Evolutionary conservation across 2,329 filamentous ascomycete species (phyloP).

Genomic region (Penicillium sp.): DNA sequence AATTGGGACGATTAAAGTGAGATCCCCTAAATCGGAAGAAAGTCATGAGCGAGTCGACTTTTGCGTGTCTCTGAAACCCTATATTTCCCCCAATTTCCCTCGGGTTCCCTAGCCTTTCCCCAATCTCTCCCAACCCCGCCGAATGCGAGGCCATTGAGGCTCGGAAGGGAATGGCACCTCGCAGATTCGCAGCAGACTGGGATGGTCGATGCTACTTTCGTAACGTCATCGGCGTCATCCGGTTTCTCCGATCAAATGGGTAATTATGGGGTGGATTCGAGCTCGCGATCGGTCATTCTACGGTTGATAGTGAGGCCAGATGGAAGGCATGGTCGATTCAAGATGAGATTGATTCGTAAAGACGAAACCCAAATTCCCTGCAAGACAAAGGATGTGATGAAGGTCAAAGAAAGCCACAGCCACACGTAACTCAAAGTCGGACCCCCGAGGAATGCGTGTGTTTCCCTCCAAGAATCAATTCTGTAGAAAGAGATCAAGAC

Average conservation of each 20-base stretch:
- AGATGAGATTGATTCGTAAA: neutral
- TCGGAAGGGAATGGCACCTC: neutral
- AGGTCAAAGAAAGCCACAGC: neutral
- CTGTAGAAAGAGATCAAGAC: neutral
- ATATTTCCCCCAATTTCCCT: neutral
- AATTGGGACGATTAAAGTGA: neutral
- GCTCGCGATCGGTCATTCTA: neutral
- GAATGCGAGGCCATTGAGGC: conserved; percentile 4
- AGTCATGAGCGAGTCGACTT: neutral
- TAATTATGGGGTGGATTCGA: neutral
- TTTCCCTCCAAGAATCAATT: neutral
- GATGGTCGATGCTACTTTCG: conserved; percentile 17
- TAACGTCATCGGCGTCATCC: conserved; percentile 31
- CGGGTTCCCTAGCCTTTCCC: neutral
- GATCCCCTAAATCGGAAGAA: neutral
- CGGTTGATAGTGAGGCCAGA: neutral
- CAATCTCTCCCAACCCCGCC: neutral
- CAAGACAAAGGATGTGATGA: neutral
- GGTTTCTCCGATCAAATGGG: conserved; percentile 17
- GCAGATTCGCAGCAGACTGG: neutral
- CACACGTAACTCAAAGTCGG: neutral
- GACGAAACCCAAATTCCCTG: too few relatives aligned
- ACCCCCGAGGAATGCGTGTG: neutral
- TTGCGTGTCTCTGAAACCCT: neutral
- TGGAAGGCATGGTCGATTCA: neutral